phyloP scores from a whole-genome alignment of 108 stramenopile species.

The Stephanodiscus triporus region DNA sequence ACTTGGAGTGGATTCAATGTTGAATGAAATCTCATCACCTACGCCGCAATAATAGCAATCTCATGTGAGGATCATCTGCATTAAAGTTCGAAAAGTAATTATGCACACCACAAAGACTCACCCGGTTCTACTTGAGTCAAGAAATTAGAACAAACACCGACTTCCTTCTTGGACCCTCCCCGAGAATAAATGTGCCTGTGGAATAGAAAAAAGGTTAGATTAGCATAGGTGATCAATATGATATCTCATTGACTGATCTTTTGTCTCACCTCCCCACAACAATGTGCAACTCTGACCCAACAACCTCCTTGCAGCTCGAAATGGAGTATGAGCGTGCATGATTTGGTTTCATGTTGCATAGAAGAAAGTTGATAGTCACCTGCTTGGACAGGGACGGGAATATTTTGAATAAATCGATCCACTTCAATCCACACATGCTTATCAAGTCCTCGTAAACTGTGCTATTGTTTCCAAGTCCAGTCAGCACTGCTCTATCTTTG shows the following conservation, averaged over 20 bases:
- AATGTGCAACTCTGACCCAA: constrained; percentile 13
- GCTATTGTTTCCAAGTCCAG: not conserved
- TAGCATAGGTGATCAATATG: no score
- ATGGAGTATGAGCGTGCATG: constrained; percentile 21
- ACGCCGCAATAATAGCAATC: not conserved
- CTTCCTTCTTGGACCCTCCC: constrained; percentile 6
- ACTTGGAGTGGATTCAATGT: constrained; percentile 10
- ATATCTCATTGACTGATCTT: no score
- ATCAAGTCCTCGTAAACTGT: not conserved
- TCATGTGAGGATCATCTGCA: not conserved
- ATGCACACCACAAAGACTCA: not conserved
- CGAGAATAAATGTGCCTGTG: constrained; percentile 16
- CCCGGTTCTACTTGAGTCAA: constrained; percentile 9
- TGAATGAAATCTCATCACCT: constrained; percentile 18
- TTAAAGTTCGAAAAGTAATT: not conserved
- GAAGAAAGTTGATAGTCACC: constrained; percentile 6
- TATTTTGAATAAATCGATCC: constrained; percentile 5
- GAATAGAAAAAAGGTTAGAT: not conserved
- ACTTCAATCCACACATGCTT: constrained; percentile 10
- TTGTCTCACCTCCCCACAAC: constrained; percentile 13
- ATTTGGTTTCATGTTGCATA: constrained; percentile 13
- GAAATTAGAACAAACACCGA: constrained; percentile 18
- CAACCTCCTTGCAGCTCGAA: constrained; percentile 9
- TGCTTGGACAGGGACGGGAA: constrained; percentile 7
- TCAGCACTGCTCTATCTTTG: not conserved